These are phyloP conservation scores for Theobroma cacao DNA, from an alignment of 345 rosid genomes.

Conservation along the genomic window DNA sequence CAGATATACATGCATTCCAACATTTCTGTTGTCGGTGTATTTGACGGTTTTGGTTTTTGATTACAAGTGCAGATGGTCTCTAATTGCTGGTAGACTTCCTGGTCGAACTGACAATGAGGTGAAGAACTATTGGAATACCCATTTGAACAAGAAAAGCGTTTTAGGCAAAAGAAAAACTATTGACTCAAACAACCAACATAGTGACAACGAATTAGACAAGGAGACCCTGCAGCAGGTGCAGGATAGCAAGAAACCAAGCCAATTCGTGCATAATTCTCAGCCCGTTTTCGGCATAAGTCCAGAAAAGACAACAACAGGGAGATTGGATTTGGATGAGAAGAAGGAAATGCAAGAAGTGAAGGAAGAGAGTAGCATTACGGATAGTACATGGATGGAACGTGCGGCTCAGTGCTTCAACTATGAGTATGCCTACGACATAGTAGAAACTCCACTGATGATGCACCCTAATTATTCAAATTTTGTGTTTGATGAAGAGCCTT, in stretches of 20 bases:
- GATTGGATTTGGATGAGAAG: slow-evolving; percentile 15
- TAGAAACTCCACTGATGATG: slow-evolving; percentile 33
- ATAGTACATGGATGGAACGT: slow-evolving; percentile 36
- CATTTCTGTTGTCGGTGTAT: not conserved
- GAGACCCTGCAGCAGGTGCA: slow-evolving; percentile 1
- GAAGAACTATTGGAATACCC: slow-evolving; percentile 93
- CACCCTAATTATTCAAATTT: slow-evolving; percentile 15
- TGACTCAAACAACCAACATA: slow-evolving; percentile 11
- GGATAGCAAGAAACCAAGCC: too few relatives aligned
- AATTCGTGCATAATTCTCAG: too few relatives aligned
- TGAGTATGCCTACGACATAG: slow-evolving; percentile 8
- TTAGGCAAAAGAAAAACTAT: slow-evolving; percentile 32
- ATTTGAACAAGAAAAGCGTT: slow-evolving; percentile 60
- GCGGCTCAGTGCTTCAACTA: slow-evolving; percentile 31
- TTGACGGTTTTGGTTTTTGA: not conserved
- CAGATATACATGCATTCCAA: not conserved
- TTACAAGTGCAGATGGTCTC: slow-evolving; percentile 54
- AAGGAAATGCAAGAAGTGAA: slow-evolving; percentile 12
- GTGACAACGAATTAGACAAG: slow-evolving; percentile 3
- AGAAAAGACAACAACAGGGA: not conserved
- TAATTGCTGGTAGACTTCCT: slow-evolving; percentile 82
- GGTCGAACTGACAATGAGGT: slow-evolving; percentile 91
- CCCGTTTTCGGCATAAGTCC: too few relatives aligned
- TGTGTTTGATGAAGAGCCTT: slow-evolving; percentile 39
- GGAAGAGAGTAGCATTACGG: slow-evolving; percentile 11